Percentiles rank a stretch among this genome's conserved stretches.
These are phyloP conservation scores for Lipomyces yamanashiensis DNA, from an alignment of 805 yeast species.

Conservation along the genomic window DNA sequence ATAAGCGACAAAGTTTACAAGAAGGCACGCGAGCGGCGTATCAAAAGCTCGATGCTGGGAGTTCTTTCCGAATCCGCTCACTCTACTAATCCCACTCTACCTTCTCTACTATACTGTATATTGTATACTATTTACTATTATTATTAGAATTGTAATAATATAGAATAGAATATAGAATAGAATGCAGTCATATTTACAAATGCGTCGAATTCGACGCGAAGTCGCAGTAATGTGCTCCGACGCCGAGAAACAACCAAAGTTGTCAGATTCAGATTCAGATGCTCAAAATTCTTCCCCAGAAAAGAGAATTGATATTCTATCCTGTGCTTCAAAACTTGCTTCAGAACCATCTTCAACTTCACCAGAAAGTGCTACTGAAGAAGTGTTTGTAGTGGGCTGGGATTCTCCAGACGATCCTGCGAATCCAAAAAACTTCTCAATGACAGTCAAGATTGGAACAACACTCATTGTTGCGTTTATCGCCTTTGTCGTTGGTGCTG, in stretches of 20 bases:
- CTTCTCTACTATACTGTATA: too few species aligned
- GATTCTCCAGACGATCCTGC: slow-evolving; percentile 32
- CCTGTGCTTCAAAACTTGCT: slow-evolving; percentile 5
- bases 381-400: slow-evolving; percentile 29
- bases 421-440: slow-evolving; percentile 27
- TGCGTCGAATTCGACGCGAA: slow-evolving; percentile 1
- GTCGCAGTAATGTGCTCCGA: slow-evolving; percentile 8
- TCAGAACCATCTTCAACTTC: not conserved
- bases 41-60: too few species aligned
- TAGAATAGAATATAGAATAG: not conserved
- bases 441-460: slow-evolving; percentile 12
- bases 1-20: too few species aligned
- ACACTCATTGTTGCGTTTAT: slow-evolving; percentile 27
- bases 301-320: not conserved
- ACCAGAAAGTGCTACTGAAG: not conserved
- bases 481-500: slow-evolving; percentile 32
- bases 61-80: too few species aligned
- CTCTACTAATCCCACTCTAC: too few species aligned
- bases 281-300: not conserved
- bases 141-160: too few species aligned
- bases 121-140: too few species aligned
- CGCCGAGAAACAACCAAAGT: not conserved
- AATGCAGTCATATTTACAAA: slow-evolving; percentile 15
- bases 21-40: too few species aligned
- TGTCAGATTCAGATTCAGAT: too few species aligned